These are phyloP conservation scores for Lycium ferocissimum DNA, from an alignment of 257 asterid species.

Conservation along the genomic window DNA sequence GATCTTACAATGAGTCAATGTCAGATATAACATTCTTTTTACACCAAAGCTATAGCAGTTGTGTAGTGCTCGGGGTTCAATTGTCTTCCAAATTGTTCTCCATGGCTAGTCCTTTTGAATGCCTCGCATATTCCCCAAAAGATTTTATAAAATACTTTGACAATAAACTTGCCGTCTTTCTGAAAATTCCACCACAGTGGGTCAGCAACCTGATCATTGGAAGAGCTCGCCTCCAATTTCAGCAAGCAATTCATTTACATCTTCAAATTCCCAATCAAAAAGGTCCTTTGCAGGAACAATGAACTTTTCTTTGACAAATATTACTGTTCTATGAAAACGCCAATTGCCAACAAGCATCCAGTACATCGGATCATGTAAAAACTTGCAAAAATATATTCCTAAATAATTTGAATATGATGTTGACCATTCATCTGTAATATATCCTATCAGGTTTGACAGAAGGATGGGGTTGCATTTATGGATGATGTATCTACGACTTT, in stretches of 20 bases:
- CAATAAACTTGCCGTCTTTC: not conserved
- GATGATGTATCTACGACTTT: no score
- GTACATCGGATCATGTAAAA: not conserved
- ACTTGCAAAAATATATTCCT: not conserved
- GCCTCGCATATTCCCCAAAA: not conserved
- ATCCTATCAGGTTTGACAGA: not conserved
- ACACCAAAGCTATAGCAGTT: no score
- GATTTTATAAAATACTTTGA: not conserved
- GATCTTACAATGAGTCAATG: not conserved
- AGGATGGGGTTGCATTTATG: no score
- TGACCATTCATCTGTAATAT: not conserved
- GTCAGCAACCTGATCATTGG: not conserved
- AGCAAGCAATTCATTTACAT: not conserved
- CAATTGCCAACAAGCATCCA: not conserved
- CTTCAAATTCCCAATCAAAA: no score
- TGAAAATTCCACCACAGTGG: not conserved
- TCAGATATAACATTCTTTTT: not conserved
- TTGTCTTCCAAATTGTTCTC: slow-evolving; percentile 3
- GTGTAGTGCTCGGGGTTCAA: not conserved
- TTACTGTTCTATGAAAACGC: not conserved
- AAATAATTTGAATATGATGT: not conserved
- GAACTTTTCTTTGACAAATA: no score
- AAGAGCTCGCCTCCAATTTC: not conserved
- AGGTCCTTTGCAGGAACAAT: no score
- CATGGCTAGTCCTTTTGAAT: not conserved